Conservation (phyloP, 345 rosid genomes). For the Arabidopsis suecica region DNA sequence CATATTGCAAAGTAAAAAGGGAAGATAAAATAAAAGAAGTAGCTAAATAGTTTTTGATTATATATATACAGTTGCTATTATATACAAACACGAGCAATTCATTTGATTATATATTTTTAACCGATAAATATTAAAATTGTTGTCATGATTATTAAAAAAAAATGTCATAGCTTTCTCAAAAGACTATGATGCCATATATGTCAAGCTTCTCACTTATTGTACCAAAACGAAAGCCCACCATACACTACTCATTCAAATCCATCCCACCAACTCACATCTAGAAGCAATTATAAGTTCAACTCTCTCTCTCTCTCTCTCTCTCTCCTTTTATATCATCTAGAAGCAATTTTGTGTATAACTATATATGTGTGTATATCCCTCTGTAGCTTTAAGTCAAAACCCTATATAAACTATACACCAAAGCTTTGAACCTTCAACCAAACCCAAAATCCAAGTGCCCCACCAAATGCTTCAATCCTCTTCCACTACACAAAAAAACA, state of each 20-base stretch:
- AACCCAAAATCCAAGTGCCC: conserved; percentile 48
- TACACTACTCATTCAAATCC: conserved; percentile 74
- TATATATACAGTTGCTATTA: conserved; percentile 7
- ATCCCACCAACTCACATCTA: conserved; percentile 99
- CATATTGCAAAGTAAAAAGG: neutral
- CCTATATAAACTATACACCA: conserved; percentile 45
- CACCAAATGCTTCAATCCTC: conserved; percentile 42
- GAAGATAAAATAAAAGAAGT: neutral
- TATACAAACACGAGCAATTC: neutral
- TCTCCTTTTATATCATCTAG: conserved; percentile 34
- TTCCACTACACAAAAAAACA: conserved; percentile 31
- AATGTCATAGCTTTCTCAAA: conserved; percentile 3
- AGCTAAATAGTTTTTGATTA: neutral
- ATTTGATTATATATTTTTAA: neutral
- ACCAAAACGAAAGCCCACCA: conserved; percentile 66
- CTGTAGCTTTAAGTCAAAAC: conserved; percentile 45
- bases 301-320: conserved; percentile 32
- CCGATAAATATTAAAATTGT: neutral
- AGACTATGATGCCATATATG: conserved; percentile 44
- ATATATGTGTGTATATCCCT: neutral
- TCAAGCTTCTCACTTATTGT: conserved; percentile 48
- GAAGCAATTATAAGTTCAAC: conserved; percentile 66
- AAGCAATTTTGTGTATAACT: conserved; percentile 23
- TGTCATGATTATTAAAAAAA: conserved; percentile 10
- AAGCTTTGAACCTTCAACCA: conserved; percentile 45